Base-by-base conservation (phyloP, 2,329 filamentous ascomycete genomes). In the Trematosphaeria pertusa region DNA sequence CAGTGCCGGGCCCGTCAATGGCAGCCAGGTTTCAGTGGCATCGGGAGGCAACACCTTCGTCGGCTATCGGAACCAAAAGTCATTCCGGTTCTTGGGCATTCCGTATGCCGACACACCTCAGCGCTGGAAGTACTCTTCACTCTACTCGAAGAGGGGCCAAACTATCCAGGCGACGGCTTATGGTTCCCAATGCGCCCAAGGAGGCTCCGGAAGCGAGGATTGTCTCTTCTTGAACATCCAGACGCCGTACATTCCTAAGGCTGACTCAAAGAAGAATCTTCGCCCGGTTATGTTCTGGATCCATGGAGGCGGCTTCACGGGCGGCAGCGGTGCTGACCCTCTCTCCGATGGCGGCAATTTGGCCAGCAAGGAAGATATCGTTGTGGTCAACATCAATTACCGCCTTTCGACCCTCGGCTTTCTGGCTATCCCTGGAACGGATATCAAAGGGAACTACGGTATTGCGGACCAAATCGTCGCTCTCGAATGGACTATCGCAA, bases 341-440 rank as follows among this genome's bases (percentile, higher is more conserved):
- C 37, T 61, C n/a, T 64, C 60, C 1, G 82, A 86, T 50, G 80
- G 81, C 15, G 79, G 79, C 2, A 82, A 82, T 51, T 69, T 85
- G 3, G 82, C 79, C 0, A 82, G 80, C 2, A 75, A 82, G 37
- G 81, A 81, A 17, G 82, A 85, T 50, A 75, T 85, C 14, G 80
- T 86, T 0, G 75, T 83, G 3, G 83, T 86, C 4, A 68, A 69
- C 6, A 81, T 85, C 70, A 85, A 86, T 68, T 86, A 86, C 63
- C 79, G 84, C 7, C 67, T 85, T 3, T 76, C 74, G 0, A 83
- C 80, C 0, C 72, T 86, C 0, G 83, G 83, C 0, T 86, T 84
- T 56, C 68, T 86, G 0, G 82, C 82, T 0, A 72, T 84, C 6
- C 74, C 78, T 4, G 78, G 82, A 15, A 83, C 82, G 3, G 65